Evolutionary conservation across 805 yeast genomes (phyloP).

Genomic region (Candida palmyrensis): DNA sequence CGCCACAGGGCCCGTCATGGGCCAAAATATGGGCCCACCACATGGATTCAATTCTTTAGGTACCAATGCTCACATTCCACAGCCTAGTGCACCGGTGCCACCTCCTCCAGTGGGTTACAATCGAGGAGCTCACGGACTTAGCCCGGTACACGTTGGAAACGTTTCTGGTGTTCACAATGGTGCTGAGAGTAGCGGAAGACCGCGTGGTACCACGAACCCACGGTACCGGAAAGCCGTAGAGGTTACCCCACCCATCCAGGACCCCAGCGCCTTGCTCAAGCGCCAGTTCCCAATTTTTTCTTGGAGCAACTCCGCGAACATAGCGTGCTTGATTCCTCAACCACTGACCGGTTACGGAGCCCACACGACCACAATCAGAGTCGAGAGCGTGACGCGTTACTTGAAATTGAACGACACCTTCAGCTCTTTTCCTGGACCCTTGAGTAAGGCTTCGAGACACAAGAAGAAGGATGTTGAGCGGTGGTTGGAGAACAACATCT

Average conservation of each 20-base stretch:
- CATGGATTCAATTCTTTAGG: constrained; percentile 1
- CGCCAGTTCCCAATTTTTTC: constrained; percentile 75
- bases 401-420: constrained; percentile 19
- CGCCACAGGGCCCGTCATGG: constrained; percentile 1
- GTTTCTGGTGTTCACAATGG: too few relatives aligned
- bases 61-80: background rate
- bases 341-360: constrained; percentile 14
- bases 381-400: constrained; percentile 15
- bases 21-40: too few relatives aligned
- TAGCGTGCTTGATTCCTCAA: constrained; percentile 25
- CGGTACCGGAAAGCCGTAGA: background rate
- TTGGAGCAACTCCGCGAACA: constrained; percentile 44
- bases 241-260: constrained; percentile 25
- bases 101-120: too few relatives aligned
- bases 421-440: constrained; percentile 62
- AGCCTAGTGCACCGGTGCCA: background rate
- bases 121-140: too few relatives aligned
- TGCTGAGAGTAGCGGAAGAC: constrained; percentile 1
- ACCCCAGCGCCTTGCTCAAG: constrained; percentile 50
- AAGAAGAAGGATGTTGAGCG: constrained; percentile 65
- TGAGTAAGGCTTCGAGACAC: constrained; percentile 41
- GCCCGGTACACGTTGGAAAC: too few relatives aligned
- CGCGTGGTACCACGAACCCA: background rate
- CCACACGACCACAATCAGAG: constrained; percentile 21
- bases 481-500: constrained; percentile 40